These are phyloP conservation scores for Xylariaceae sp. DNA, from an alignment of 2,329 filamentous ascomycete genomes.

Conservation along the genomic window DNA sequence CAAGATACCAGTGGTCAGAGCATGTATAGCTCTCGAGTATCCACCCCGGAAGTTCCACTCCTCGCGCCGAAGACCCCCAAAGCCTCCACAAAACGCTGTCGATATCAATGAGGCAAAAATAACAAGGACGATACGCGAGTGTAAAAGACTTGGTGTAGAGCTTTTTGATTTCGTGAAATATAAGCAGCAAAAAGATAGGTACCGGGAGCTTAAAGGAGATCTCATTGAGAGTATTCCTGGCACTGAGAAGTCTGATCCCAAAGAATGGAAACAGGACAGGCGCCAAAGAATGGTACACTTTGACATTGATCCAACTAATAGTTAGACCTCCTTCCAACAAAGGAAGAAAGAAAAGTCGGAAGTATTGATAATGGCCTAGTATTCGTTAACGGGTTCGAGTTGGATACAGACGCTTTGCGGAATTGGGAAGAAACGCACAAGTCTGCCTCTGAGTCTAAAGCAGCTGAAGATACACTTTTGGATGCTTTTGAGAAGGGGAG, in stretches of 20 bases:
- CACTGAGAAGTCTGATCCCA: neutral
- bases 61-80: conserved; percentile 3
- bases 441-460: no score
- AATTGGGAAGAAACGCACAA: conserved; percentile 5
- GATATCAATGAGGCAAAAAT: neutral
- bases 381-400: conserved; percentile 27
- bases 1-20: conserved; percentile 28
- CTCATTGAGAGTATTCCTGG: conserved; percentile 29
- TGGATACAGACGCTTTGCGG: neutral
- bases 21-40: conserved; percentile 33
- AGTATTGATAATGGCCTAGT: no score
- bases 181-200: neutral
- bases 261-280: conserved; percentile 24
- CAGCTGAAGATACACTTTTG: no score
- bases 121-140: conserved; percentile 5
- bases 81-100: neutral
- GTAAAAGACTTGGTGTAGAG: conserved; percentile 1
- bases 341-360: no score
- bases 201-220: conserved; percentile 6
- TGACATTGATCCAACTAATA: conserved; percentile 35
- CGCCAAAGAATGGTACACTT: conserved; percentile 34
- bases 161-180: neutral
- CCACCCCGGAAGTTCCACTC: conserved; percentile 33
- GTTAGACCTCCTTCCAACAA: conserved; percentile 17
- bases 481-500: no score